Conservation (phyloP, 306 rosid species). For the Cicer pinnatifidum region DNA sequence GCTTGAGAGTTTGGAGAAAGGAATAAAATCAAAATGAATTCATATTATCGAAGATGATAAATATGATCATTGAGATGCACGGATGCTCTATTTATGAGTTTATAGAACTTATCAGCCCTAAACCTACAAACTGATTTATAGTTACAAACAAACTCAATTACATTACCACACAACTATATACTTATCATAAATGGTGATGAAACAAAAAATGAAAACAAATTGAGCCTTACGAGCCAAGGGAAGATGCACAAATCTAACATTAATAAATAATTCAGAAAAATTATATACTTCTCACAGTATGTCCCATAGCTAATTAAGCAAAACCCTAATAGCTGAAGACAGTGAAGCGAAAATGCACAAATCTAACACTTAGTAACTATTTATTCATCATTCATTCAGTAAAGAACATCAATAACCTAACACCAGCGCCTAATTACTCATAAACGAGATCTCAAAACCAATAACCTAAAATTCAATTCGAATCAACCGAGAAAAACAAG, state of each 20-base stretch:
- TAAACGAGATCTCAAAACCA: neutral
- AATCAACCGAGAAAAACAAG: neutral
- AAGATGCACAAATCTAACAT: neutral
- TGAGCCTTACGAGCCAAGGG: neutral
- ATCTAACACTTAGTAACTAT: neutral
- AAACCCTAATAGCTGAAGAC: neutral
- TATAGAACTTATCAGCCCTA: constrained; percentile 1
- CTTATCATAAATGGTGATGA: neutral
- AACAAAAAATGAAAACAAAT: neutral
- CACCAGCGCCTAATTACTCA: neutral
- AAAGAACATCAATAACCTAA: neutral
- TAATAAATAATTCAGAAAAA: too few relatives aligned
- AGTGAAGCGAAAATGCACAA: neutral
- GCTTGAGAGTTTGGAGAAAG: neutral
- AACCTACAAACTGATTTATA: neutral
- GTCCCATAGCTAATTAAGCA: neutral
- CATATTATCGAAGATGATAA: neutral
- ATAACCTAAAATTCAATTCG: neutral
- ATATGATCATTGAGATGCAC: too few relatives aligned
- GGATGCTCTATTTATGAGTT: neutral
- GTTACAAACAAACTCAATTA: neutral
- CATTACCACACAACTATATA: neutral
- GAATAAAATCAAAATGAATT: neutral
- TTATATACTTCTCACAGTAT: neutral
- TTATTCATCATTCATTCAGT: neutral